phyloP scores from a whole-genome alignment of 768 basidiomycete genomes.

The Macrolepiota fuliginosa region DNA sequence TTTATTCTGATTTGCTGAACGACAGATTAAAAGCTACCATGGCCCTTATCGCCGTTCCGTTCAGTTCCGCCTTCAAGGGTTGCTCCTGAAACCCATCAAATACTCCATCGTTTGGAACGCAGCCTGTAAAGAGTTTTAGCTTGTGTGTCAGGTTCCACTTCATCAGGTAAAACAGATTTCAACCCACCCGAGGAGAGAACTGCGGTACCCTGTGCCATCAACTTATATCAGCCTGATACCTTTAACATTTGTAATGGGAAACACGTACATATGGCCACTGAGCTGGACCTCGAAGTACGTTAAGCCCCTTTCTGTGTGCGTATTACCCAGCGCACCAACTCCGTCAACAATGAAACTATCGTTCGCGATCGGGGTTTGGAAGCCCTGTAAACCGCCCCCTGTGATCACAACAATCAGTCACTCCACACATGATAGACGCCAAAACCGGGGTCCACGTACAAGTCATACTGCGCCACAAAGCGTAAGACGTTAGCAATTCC shows the following conservation, averaged over 20 bases:
- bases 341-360: constrained; percentile 74
- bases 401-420: neutral
- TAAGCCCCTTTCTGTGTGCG: constrained; percentile 65
- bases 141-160: constrained; percentile 3
- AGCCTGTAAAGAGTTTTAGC: constrained; percentile 47
- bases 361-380: constrained; percentile 62
- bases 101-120: constrained; percentile 70
- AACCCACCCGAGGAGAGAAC: constrained; percentile 57
- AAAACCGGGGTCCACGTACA: constrained; percentile 20
- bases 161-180: neutral
- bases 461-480: constrained; percentile 35
- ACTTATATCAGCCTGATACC: constrained; percentile 4
- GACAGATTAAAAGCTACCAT: too few species aligned
- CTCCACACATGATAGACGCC: neutral
- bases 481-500: neutral
- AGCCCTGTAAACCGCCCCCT: constrained; percentile 62
- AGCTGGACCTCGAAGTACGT: constrained; percentile 66
- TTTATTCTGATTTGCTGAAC: too few species aligned
- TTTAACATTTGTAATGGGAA: neutral
- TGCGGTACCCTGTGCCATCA: constrained; percentile 53
- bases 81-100: constrained; percentile 59
- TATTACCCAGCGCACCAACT: constrained; percentile 62
- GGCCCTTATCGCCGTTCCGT: neutral
- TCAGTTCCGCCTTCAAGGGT: constrained; percentile 28
- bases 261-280: constrained; percentile 67